Conservation (phyloP, 768 basidiomycete genomes). For the Trametes meyenii region DNA sequence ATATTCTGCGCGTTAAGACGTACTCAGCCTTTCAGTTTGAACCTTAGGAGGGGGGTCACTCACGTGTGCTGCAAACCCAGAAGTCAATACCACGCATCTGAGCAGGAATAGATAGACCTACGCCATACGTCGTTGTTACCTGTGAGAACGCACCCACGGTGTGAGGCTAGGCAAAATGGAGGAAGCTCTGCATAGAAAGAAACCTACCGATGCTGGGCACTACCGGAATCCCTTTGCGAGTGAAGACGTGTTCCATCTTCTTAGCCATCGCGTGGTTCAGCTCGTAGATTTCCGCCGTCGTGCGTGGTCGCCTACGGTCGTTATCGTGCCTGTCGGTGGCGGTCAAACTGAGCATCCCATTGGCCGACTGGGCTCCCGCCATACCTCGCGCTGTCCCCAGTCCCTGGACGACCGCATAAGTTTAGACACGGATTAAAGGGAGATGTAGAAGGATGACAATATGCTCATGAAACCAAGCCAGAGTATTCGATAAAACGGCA, state of each 20-base stretch:
- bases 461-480: too few relatives aligned
- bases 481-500: too few relatives aligned
- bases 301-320: slow-evolving; percentile 79
- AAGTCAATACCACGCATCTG: slow-evolving; percentile 20
- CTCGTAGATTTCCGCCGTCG: slow-evolving; percentile 75
- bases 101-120: slow-evolving; percentile 41
- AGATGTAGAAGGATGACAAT: neutral
- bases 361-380: neutral
- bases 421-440: slow-evolving; percentile 9
- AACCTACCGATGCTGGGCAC: slow-evolving; percentile 75
- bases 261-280: slow-evolving; percentile 67
- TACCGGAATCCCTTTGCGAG: slow-evolving; percentile 69
- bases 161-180: slow-evolving; percentile 8
- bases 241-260: slow-evolving; percentile 77
- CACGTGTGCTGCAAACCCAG: slow-evolving; percentile 56
- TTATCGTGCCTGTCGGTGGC: slow-evolving; percentile 72
- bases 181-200: slow-evolving; percentile 6
- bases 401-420: slow-evolving; percentile 50
- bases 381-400: slow-evolving; percentile 75
- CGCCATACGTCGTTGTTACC: slow-evolving; percentile 95
- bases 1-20: slow-evolving; percentile 52
- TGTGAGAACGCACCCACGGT: slow-evolving; percentile 32
- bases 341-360: slow-evolving; percentile 6
- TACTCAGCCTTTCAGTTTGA: slow-evolving; percentile 15
- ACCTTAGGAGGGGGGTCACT: slow-evolving; percentile 26